Percentiles rank a stretch among this genome's conserved stretches.
Evolutionary conservation across 306 rosid species (phyloP).

Genomic region (Castanea sativa): DNA sequence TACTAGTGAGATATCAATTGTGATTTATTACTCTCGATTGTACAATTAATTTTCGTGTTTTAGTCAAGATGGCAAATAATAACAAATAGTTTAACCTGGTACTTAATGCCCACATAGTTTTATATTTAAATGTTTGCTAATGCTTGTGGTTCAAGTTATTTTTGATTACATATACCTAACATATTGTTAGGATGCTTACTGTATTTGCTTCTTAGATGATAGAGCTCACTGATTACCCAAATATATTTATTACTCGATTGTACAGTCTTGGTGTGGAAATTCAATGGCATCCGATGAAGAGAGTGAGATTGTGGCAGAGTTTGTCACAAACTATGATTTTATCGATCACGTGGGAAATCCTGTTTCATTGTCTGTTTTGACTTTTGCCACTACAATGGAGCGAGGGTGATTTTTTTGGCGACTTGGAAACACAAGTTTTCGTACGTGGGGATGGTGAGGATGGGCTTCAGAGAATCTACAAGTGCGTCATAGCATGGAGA

Average conservation of each 20-base stretch:
- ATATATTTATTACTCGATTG: conserved; percentile 3
- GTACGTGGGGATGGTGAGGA: conserved; percentile 36
- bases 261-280: conserved; percentile 19
- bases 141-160: no score
- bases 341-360: conserved; percentile 31
- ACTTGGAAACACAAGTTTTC: conserved; percentile 22
- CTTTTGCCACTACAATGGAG: conserved; percentile 53
- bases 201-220: background rate
- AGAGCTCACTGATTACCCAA: background rate
- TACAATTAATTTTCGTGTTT: background rate
- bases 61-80: no score
- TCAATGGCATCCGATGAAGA: conserved; percentile 68
- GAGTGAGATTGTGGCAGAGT: conserved; percentile 40
- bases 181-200: background rate
- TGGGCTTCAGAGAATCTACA: conserved; percentile 40
- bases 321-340: conserved; percentile 36
- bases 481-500: conserved; percentile 55
- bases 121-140: background rate
- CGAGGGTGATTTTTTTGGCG: conserved; percentile 22
- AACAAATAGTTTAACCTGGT: background rate
- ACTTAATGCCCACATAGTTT: background rate
- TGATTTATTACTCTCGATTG: no score
- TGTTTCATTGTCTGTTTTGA: conserved; percentile 43
- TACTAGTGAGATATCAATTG: background rate
- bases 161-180: no score